Base-by-base conservation (phyloP, 768 basidiomycete species). In the Suillus hirtellus region DNA sequence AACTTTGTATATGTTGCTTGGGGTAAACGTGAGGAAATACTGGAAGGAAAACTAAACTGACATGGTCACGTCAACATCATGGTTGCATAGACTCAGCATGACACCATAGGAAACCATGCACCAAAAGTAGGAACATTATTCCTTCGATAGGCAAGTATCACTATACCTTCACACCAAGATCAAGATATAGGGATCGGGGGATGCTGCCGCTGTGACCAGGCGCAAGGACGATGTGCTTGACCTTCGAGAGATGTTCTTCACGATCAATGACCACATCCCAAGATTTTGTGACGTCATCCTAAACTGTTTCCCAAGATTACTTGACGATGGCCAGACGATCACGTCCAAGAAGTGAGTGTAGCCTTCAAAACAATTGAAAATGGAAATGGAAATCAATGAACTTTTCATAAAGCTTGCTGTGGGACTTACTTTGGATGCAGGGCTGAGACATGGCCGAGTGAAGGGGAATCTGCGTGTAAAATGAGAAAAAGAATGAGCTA, bases 301-400 rank as follows among this genome's bases (percentile, higher is more conserved):
- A 80, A 0, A 47, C 65, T 8, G 80, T 71, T 14, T 67, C 72
- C 1, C 35, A 9, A 63, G 70, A 27, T 84, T 72, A 17, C 71
- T 78, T 2, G 83, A 75, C 0, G 81, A 82, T 0, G 80, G 81
- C 89, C 86, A 89, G 19, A 87, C 81, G 65, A 87, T 83, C 9
- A 90, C 69, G 63, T 89, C 88, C 62, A 88, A 76, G 4, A 80
- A 70, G 11, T 81, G 76, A 0, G 82, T 86, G 63, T 89, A 90
- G 9, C 70, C 75, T 69, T 90, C 88, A 1, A 89, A 78, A 84
- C 85, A 89, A 64, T 86, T 84, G 81, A 86, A 42, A 89, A 9
- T 21, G 42, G 60, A 64, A 62, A n/a, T 42, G 43, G 0, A 11
- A 2, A 17, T 31, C 31, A 24, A 46, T 40, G 37, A 19, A 53